Conservation (phyloP, 257 asterid species). For the Osmanthus fragrans region DNA sequence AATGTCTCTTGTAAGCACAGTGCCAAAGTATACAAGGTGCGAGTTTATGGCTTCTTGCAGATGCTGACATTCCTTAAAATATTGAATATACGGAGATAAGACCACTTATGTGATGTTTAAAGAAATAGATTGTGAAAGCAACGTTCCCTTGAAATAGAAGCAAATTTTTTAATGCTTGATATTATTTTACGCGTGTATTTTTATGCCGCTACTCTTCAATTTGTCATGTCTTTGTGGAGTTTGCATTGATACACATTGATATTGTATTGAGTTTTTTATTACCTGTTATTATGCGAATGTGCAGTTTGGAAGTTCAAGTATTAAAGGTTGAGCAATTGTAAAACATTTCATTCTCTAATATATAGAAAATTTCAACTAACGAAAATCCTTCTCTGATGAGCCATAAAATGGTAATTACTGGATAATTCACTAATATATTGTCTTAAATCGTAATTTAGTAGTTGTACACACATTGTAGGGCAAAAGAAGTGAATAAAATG, state of each 20-base stretch:
- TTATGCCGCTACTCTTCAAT: background rate
- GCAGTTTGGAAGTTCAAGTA: background rate
- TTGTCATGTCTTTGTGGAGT: background rate
- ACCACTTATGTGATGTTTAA: background rate
- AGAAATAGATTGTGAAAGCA: background rate
- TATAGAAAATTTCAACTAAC: background rate
- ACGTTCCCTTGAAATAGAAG: background rate
- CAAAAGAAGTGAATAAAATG: background rate
- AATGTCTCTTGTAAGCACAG: conserved; percentile 19
- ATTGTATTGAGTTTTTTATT: background rate
- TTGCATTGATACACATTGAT: background rate
- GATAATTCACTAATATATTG: no score
- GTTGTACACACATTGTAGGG: background rate
- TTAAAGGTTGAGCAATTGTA: no score
- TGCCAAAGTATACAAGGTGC: conserved; percentile 17
- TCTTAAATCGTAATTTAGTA: background rate
- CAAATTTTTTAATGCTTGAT: background rate
- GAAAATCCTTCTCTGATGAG: background rate
- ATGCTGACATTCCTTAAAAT: background rate
- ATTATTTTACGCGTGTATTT: background rate
- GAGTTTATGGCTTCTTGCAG: background rate
- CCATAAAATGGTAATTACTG: no score
- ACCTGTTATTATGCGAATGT: background rate
- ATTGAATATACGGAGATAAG: background rate
- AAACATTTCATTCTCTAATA: no score